A percentile compares a stretch with the other conserved stretches of the same genome.
Evolutionary conservation across 345 rosid species (phyloP).

Genomic region (Xanthoceras sorbifolium): DNA sequence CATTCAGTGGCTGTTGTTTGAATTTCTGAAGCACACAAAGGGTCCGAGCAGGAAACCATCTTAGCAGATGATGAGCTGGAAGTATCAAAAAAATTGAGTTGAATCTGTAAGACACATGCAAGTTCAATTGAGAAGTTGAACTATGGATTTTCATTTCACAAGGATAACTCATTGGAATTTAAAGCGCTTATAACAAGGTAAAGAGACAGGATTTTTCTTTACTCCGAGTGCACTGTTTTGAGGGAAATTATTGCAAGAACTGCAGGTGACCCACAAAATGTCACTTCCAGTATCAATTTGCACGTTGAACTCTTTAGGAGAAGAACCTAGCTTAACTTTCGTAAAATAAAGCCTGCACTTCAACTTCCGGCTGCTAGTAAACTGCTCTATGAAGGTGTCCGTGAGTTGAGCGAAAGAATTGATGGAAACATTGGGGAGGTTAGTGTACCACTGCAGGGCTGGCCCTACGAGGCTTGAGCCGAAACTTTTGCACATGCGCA

Average conservation of each 20-base stretch:
- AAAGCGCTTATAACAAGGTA: slow-evolving; percentile 6
- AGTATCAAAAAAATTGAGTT: slow-evolving; percentile 75
- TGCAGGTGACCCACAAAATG: slow-evolving; percentile 87
- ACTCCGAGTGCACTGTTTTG: slow-evolving; percentile 90
- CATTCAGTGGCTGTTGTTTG: slow-evolving; percentile 74
- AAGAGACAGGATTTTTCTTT: slow-evolving; percentile 33
- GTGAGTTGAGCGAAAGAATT: too few species aligned
- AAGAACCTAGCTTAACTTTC: slow-evolving; percentile 89
- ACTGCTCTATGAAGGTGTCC: too few species aligned
- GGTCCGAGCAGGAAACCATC: slow-evolving; percentile 58
- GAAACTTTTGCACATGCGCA: too few species aligned
- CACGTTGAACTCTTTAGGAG: slow-evolving; percentile 93
- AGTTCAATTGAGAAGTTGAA: slow-evolving; percentile 22
- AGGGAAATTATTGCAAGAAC: slow-evolving; percentile 82
- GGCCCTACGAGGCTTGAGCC: too few species aligned
- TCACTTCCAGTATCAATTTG: slow-evolving; percentile 99
- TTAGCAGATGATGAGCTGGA: slow-evolving; percentile 67
- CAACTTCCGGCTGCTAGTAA: too few species aligned
- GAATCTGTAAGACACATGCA: slow-evolving; percentile 53
- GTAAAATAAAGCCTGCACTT: slow-evolving; percentile 97
- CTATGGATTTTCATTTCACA: slow-evolving; percentile 8
- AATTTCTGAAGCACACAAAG: slow-evolving; percentile 47
- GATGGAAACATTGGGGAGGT: too few species aligned
- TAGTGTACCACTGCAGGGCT: too few species aligned
- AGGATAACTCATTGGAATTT: slow-evolving; percentile 4